Base-by-base conservation (phyloP, 441 rosid species). In the Theobroma grandiflorum region DNA sequence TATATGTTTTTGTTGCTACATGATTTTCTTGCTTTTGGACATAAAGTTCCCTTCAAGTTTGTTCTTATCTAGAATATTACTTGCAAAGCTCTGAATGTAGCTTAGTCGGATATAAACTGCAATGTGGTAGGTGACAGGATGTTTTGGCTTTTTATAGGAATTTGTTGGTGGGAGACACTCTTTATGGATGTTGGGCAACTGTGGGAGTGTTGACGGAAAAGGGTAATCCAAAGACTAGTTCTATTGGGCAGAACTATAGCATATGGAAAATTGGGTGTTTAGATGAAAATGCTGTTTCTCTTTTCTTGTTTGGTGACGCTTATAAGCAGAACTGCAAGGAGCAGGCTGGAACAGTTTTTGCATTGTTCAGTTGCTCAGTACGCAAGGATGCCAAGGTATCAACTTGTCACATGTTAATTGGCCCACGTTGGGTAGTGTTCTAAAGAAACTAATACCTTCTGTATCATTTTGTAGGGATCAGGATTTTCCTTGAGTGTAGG, bases 251-350 rank as follows among this genome's bases (percentile, higher is more conserved):
- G 88, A 81, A 82, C 82, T 95, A 93, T 84, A 80, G 85, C 74
- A 89, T 95, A 43, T 95, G 99, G 95, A 95, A 91, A 83, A 33
- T 95, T 65, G 89, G 98, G 74, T 82, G 93, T 83, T 83, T 97
- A 80, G 91, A 86, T 80, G 96, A 92, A 74, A 90, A 82, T 83
- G 85, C 79, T 40, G 70, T 91, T 77, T 91, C 99, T 69, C 81
- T 97, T 75, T 97, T 97, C 89, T 85, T 97, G 91, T 97, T 97
- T 85, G 94, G 97, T 68, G 98, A 94, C 81, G 98, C 98, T 81
- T 92, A 87, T 80, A 84, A 87, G 85, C 86, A 86, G 78, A 86
- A 89, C 84, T 67, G 82, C 58, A 76, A 86, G 42, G 97, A 91
- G 82, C 87, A 87, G 74, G 92, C 89, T 42, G 99, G 97, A 84